A percentile compares a stretch with the other conserved stretches of the same genome.
Conservation (phyloP, 768 basidiomycete genomes). For the Tricholoma matsutake region DNA sequence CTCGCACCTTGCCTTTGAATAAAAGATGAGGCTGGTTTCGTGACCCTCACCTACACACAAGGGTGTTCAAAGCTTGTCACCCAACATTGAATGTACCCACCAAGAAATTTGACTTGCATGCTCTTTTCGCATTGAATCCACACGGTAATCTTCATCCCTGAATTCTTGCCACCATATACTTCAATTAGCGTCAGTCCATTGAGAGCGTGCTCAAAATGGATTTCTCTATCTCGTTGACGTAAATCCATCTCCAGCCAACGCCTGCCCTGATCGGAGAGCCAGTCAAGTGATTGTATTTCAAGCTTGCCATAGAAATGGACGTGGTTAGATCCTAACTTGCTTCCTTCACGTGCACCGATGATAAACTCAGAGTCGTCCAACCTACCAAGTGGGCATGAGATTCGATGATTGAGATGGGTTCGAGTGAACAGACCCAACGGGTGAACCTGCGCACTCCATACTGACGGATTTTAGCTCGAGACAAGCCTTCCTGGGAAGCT, state of each 20-base stretch:
- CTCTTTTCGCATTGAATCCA: conserved; percentile 40
- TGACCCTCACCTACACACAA: conserved; percentile 7
- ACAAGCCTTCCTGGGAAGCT: conserved; percentile 8
- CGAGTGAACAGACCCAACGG: conserved; percentile 18
- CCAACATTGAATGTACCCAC: conserved; percentile 22
- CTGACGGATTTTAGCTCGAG: conserved; percentile 8
- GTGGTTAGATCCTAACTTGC: conserved; percentile 17
- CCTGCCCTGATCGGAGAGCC: conserved; percentile 48
- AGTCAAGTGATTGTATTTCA: conserved; percentile 39
- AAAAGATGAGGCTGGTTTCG: conserved; percentile 17
- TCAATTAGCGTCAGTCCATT: conserved; percentile 32
- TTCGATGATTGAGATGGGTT: not conserved
- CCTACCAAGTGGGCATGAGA: conserved; percentile 20
- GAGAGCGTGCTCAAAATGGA: conserved; percentile 18
- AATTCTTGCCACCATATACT: conserved; percentile 28
- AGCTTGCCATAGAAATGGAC: conserved; percentile 54
- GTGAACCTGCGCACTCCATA: conserved; percentile 15
- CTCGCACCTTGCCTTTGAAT: conserved; percentile 20
- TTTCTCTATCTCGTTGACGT: conserved; percentile 33
- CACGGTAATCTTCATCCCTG: conserved; percentile 34
- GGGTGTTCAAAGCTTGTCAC: not conserved
- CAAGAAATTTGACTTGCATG: conserved; percentile 39
- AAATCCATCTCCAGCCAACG: conserved; percentile 43
- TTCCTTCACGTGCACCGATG: conserved; percentile 22
- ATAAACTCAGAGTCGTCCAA: conserved; percentile 48